Base-by-base conservation (phyloP, 139 green algal species). In the Asterochloris sp. region DNA sequence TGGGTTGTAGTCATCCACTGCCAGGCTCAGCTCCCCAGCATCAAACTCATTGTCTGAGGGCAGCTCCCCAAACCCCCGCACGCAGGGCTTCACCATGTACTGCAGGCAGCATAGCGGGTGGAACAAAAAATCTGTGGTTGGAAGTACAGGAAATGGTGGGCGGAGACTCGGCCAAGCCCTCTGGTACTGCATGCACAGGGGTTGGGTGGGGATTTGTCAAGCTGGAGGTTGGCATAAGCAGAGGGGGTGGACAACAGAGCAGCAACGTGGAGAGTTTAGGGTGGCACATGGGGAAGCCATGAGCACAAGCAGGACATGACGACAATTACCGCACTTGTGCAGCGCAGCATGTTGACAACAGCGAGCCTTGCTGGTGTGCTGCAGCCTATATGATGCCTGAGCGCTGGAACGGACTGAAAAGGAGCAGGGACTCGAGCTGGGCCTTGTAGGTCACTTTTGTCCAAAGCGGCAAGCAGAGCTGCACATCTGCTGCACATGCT, bases 1-100 rank as follows among this genome's bases (percentile, higher is more conserved):
- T n/a, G 76, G 76, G 21, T 80, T 80, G 60, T 80, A 80, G 76
- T 80, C 76, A 69, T 80, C 76, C 15, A 80, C 76, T 14, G 68
- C 24, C 54, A 80, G 24, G 23, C 60, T 69, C 13, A 80, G 76
- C 76, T 80, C 76, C 68, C 76, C 76, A 69, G 76, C 61, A 38
- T 38, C 24, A 17, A 69, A 80, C 60, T 80, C 76, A 47, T 80
- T 64, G 76, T 80, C 76, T 8, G 61, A 69, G 38, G 76, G 76
- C 76, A 80, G 67, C 76, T 80, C 76, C 23, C 24, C 76, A 80
- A 80, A 80, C 9, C 76, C 76, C 29, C 76, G n/a, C 76, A 80
- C 76, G 68, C 76, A 80, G 6, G 76, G 76, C 60, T 80, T 80
- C 60, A 80, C 60, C 21, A 80, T 61, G 61, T 80, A 80, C 76